phyloP scores from a whole-genome alignment of 495 filamentous ascomycete species.

The Usnea hakonensis region DNA sequence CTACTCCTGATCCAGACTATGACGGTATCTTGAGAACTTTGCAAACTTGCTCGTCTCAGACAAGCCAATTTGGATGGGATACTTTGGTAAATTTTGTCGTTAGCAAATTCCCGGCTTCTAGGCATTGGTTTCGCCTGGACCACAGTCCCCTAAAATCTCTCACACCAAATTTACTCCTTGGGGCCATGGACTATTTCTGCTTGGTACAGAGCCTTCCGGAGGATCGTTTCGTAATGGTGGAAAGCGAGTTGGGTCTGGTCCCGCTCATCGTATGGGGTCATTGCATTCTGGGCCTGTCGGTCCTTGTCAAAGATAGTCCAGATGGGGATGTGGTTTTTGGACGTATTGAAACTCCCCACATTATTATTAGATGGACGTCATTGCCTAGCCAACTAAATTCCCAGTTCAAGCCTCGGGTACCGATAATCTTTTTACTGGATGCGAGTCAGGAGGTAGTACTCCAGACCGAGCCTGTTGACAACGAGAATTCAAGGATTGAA shows the following conservation, averaged over 20 bases:
- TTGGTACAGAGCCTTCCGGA: constrained; percentile 21
- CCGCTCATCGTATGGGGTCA: constrained; percentile 21
- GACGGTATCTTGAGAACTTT: constrained; percentile 17
- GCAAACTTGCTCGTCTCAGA: constrained; percentile 19
- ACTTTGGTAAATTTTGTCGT: constrained; percentile 11
- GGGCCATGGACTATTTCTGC: constrained; percentile 20
- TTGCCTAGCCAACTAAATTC: background rate
- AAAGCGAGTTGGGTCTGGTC: constrained; percentile 9
- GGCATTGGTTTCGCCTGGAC: constrained; percentile 3
- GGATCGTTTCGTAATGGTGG: constrained; percentile 14
- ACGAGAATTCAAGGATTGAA: constrained; percentile 5
- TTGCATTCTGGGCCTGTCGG: constrained; percentile 18
- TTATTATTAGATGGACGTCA: constrained; percentile 16
- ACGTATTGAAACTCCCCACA: constrained; percentile 8
- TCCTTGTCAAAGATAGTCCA: constrained; percentile 6
- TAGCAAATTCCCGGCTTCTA: background rate
- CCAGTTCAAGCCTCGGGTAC: background rate
- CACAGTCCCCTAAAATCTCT: constrained; percentile 2
- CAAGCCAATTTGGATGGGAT: constrained; percentile 17
- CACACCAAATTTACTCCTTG: constrained; percentile 11
- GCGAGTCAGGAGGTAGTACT: constrained; percentile 15
- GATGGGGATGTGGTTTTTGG: constrained; percentile 15
- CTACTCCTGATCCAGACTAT: constrained; percentile 18
- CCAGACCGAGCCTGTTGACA: constrained; percentile 1
- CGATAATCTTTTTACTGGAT: constrained; percentile 15